Base-by-base conservation (phyloP, 1,284 basidiomycete genomes). In the Irpex lacteus region DNA sequence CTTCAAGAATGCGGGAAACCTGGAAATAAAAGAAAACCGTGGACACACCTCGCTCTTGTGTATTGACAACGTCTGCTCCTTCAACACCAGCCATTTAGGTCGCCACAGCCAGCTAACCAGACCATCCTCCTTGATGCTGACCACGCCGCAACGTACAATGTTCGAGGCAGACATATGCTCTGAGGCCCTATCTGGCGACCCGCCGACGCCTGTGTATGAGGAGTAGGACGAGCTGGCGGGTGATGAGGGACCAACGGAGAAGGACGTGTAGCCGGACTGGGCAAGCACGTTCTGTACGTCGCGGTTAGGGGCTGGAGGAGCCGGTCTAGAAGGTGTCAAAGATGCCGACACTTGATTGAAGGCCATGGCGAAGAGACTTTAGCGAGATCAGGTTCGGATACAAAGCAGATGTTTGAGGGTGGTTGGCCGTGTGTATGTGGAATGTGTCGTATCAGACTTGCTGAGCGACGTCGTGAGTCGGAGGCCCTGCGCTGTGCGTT, bases 71-170 rank as follows among this genome's bases (percentile, higher is more conserved):
- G 89, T 85, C 71, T 89, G 85, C 66, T 95, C 94, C 70, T 89
- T 92, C 65, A 98, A 81, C 4, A 96, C 85, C 56, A 98, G 81
- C 92, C 92, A 98, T 73, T 94, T 91, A 73, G 93, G 89, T 75
- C 91, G 89, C 91, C 97, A 98, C 63, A 98, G 85, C 85, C 94
- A 96, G 68, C 92, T 94, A 13, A 94, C 87, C 68, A 98, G 86
- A 0, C 93, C 91, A 64, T 96, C 94, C 75, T 96, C 95, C 81
- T 97, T 97, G 68, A 96, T 81, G 72, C 83, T 90, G 49, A 92
- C 93, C 21, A 79, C 77, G 4, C 95, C 95, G 62, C 80, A 81
- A 60, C 91, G 78, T 36, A 95, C 80, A 60, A 91, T 77, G 56
- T 82, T 75, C 5, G 74, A 70, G 68, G 73, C 74, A 60, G 74